phyloP scores from a whole-genome alignment of 805 yeast species.

The Maudiozyma saulgeensis region DNA sequence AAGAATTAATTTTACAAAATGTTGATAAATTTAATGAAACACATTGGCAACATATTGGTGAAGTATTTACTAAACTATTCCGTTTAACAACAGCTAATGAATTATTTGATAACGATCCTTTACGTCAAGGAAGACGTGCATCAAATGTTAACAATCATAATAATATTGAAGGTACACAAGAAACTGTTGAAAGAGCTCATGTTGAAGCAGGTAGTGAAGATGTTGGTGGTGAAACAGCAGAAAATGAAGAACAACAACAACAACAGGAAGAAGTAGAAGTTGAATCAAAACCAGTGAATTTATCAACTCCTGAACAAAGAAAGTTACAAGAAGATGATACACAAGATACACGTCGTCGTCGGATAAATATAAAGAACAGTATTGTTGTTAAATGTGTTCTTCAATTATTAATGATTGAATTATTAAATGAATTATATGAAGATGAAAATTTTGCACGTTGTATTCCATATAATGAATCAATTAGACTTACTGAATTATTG shows the following conservation, averaged over 20 bases:
- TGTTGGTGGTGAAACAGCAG: constrained; percentile 22
- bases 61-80: constrained; percentile 60
- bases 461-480: constrained; percentile 58
- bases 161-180: constrained; percentile 24
- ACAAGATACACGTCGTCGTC: constrained; percentile 25
- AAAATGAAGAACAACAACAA: not conserved
- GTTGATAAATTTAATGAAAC: constrained; percentile 46
- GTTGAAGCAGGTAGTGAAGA: constrained; percentile 29
- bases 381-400: constrained; percentile 89
- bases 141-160: constrained; percentile 13
- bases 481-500: constrained; percentile 50
- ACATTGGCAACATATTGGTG: constrained; percentile 70
- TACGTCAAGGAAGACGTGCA: constrained; percentile 27
- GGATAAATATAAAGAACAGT: constrained; percentile 50
- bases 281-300: too few relatives aligned
- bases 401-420: constrained; percentile 81
- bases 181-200: constrained; percentile 26
- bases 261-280: not conserved
- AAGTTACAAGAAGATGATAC: not conserved
- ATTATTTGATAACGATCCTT: constrained; percentile 48
- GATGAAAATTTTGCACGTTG: constrained; percentile 55
- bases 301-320: not conserved
- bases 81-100: constrained; percentile 79
- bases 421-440: constrained; percentile 70
- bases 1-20: constrained; percentile 70